Base-by-base conservation (phyloP, 352 stramenopile species). In the Globisporangium heterothallicum region DNA sequence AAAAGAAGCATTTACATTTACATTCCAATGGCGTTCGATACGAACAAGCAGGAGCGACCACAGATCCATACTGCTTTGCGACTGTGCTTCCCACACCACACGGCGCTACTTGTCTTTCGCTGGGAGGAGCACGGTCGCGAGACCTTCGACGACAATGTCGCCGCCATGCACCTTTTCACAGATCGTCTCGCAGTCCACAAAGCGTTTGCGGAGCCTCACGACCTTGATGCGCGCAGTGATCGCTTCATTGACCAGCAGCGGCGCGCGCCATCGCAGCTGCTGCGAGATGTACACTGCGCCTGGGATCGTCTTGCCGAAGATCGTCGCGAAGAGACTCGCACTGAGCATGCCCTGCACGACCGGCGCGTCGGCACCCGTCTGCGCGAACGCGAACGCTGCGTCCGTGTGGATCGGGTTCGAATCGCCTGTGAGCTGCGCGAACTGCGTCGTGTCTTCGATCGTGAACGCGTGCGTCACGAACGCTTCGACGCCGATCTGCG, bases 341-440 rank as follows among this genome's bases (percentile, higher is more conserved):
- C 65, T 87, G 19, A 93, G 72, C 49, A 92, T 79, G n/a, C 83
- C 83, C 53, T 93, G 79, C 29, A 93, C 83, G 25, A 93, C 66
- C 0, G 79, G 78, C 32, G 71, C 67, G 8, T 29, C 45, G 22
- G 67, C 48, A 4, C 59, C 56, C 8, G 57, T 48, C n/a, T 64
- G 42, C 38, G 71, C 30, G 0, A 47, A 24, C 0, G 70, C 69
- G 26, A 76, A 78, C 0, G 29, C 52, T 2, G 71, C 62, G 56
- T 92, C 78, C 18, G 84, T 68, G 53, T 94, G 83, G 46, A 94
- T 78, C 22, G 80, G 80, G 35, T 94, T 94, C 45, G 63, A 73
- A 56, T 94, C 83, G 21, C 83, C 76, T 16, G 79, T 80, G 29
- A 92, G 61, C 6, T 26, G 42, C 0, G 80, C 74, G 44, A 94